Conservation (phyloP, 805 yeast genomes). For the Candida pseudofarinosa region DNA sequence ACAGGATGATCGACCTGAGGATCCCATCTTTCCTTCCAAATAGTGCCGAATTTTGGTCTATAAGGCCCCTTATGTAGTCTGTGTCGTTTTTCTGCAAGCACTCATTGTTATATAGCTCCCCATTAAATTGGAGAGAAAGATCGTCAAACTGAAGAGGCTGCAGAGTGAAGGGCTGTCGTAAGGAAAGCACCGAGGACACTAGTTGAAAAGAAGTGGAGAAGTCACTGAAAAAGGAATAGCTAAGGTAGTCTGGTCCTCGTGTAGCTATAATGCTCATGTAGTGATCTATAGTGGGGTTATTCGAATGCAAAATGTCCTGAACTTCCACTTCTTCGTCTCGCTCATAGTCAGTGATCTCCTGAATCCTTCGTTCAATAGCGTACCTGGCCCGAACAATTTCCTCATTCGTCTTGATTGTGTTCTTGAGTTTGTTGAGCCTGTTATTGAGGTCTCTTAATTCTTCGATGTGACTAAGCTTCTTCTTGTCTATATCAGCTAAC, state of each 20-base stretch:
- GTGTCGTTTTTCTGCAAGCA: slow-evolving; percentile 61
- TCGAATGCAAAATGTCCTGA: slow-evolving; percentile 2
- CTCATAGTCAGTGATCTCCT: slow-evolving; percentile 6
- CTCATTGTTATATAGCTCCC: slow-evolving; percentile 73
- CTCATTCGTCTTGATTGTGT: slow-evolving; percentile 21
- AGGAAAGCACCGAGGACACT: slow-evolving; percentile 72
- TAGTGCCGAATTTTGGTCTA: slow-evolving; percentile 20
- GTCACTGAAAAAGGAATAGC: slow-evolving; percentile 11
- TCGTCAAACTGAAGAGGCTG: slow-evolving; percentile 57
- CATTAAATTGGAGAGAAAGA: slow-evolving; percentile 71
- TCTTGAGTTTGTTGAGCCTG: slow-evolving; percentile 21
- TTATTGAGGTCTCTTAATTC: slow-evolving; percentile 22
- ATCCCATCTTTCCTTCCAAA: slow-evolving; percentile 28
- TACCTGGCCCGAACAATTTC: slow-evolving; percentile 8
- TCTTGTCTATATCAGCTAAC: slow-evolving; percentile 15
- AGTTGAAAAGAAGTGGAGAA: slow-evolving; percentile 22
- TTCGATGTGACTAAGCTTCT: slow-evolving; percentile 25
- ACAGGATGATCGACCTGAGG: slow-evolving; percentile 31
- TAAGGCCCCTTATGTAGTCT: slow-evolving; percentile 38
- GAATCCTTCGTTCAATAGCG: slow-evolving; percentile 12
- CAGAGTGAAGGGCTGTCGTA: slow-evolving; percentile 70
- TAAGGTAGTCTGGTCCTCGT: slow-evolving; percentile 62
- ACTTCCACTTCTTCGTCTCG: slow-evolving; percentile 2
- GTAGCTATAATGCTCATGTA: slow-evolving; percentile 44
- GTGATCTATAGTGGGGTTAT: slow-evolving; percentile 20